Base-by-base conservation (phyloP, 2,329 filamentous ascomycete genomes). In the Grosmannia huntii region DNA sequence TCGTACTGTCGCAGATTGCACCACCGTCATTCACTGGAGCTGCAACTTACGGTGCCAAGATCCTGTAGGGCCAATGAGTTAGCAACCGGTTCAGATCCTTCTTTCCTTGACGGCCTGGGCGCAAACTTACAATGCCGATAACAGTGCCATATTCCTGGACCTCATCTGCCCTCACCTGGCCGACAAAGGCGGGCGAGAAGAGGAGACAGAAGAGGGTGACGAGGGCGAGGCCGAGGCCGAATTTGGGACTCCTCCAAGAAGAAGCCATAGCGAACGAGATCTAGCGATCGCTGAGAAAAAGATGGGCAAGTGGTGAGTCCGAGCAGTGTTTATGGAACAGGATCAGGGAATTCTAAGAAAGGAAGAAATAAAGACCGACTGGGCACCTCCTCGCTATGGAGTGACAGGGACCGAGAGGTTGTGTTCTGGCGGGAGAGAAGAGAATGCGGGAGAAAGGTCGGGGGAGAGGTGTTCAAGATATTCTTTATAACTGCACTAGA, bases 121-220 rank as follows among this genome's bases (percentile, higher is more conserved):
- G 36, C 11, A 38, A 49, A 62, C 60, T 60, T 59, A 63, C 90
- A 76, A 96, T 96, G 84, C 90, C 90, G 68, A 96, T 91, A 67
- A 96, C 90, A 68, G 87, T 92, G 71, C 90, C 90, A 74, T 89
- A 89, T 70, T 83, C 86, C 60, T 91, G 85, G 66, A 82, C 79
- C 67, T 90, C 85, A 64, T 89, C 82, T 59, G 86, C 84, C 68
- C 81, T 76, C 61, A 86, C 92, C 65, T 85, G 81, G 74, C 87
- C 84, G 66, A 95, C 83, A 70, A 97, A 86, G 64, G 90, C 87
- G 66, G 91, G 90, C 64, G 87, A 84, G 68, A 99, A 89, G 65
- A 97, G 83, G 64, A 96, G 83, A 71, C 90, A 83, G 68, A 96
- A 86, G 79, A 96, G 96, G 77, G 91, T 86, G 74, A 96, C 78